A percentile compares a stretch with the other conserved stretches of the same genome.
Conservation (phyloP, 2,329 filamentous ascomycete genomes). For the Monilinia polystroma region DNA sequence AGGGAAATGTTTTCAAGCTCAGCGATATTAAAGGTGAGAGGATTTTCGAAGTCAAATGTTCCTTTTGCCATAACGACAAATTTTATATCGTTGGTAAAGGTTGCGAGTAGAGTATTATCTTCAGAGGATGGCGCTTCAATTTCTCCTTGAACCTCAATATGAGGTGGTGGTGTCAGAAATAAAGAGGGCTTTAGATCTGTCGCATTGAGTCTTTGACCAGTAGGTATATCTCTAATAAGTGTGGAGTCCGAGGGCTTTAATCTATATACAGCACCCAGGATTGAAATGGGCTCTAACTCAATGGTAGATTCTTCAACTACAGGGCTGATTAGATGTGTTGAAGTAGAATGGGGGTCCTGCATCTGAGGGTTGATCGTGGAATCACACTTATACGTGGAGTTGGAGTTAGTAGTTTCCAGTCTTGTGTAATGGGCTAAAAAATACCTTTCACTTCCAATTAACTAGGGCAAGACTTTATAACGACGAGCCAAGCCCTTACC, state of each 20-base stretch:
- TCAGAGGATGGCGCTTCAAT: neutral
- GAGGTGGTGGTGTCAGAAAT: neutral
- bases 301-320: neutral
- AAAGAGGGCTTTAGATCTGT: neutral
- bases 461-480: neutral
- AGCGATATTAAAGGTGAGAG: neutral
- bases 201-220: too few relatives aligned
- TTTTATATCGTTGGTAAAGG: neutral
- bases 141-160: neutral
- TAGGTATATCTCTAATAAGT: too few relatives aligned
- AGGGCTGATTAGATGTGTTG: neutral
- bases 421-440: neutral
- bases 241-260: too few relatives aligned
- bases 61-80: neutral
- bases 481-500: neutral
- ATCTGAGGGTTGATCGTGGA: neutral
- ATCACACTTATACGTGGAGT: neutral
- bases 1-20: neutral
- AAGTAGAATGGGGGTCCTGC: neutral
- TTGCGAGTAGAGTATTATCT: neutral
- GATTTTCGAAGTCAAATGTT: neutral
- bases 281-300: neutral
- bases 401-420: neutral
- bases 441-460: neutral
- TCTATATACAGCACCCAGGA: neutral